Evolutionary conservation across 495 filamentous ascomycete species (phyloP).

Genomic region (Aspergillus steynii): DNA sequence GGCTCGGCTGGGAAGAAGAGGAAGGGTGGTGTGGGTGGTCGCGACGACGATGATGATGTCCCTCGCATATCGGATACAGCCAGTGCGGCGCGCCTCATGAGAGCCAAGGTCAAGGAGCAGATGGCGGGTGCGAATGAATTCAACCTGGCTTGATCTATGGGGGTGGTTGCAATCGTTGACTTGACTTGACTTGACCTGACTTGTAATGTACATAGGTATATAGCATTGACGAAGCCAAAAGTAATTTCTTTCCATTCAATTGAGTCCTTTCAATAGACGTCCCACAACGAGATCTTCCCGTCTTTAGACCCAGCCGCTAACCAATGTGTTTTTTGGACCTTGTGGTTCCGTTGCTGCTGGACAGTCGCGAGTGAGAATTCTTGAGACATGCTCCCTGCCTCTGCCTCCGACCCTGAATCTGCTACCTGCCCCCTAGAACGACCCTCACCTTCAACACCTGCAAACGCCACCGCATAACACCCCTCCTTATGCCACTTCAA

Average conservation of each 20-base stretch:
- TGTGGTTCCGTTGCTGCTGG: conserved; percentile 62
- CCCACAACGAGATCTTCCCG: conserved; percentile 95
- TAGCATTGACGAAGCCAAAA: conserved; percentile 21
- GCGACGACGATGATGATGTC: conserved; percentile 38
- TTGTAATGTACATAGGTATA: conserved; percentile 20
- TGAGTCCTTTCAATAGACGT: conserved; percentile 67
- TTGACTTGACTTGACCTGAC: too few relatives aligned
- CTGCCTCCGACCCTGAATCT: not conserved
- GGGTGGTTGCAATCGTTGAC: not conserved
- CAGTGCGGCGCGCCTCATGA: conserved; percentile 73
- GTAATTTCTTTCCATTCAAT: not conserved
- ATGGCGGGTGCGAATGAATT: conserved; percentile 80
- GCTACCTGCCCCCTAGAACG: not conserved
- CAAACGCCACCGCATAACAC: conserved; percentile 84
- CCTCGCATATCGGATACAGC: conserved; percentile 47
- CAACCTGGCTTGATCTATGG: conserved; percentile 66
- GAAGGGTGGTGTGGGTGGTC: conserved; percentile 29
- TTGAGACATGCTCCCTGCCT: conserved; percentile 5
- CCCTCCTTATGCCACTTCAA: conserved; percentile 94
- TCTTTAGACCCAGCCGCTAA: conserved; percentile 90
- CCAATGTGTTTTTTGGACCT: conserved; percentile 78
- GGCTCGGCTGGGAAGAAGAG: conserved; percentile 35
- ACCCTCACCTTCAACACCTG: conserved; percentile 29
- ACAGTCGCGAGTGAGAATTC: conserved; percentile 46
- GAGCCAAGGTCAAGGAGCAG: conserved; percentile 74